Base-by-base conservation (phyloP, 352 stramenopile genomes). In the Globisporangium abappressorium region DNA sequence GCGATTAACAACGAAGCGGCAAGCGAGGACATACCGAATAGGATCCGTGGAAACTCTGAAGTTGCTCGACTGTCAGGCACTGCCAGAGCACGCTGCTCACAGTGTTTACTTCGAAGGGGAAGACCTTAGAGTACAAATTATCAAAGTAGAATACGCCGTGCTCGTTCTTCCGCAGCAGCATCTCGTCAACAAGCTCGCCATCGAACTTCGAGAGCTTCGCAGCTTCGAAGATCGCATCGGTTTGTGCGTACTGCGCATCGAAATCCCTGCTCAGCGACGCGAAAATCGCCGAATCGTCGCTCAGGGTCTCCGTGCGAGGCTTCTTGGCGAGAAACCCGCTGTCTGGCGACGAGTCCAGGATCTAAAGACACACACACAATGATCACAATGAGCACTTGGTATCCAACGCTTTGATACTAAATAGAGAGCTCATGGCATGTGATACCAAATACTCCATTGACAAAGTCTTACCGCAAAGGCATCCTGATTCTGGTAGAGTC, bases 61-160 rank as follows among this genome's bases (percentile, higher is more conserved):
- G 51, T 36, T 71, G 63, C 36, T 62, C 34, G 28, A 70, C 70
- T 8, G 62, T 59, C 5, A 78, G 55, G 28, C 69, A 78, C 33
- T 70, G 66, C 72, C 74, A 81, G 12, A 79, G 49, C 11, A 69
- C 64, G 63, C 72, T 64, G 46, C 76, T 64, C 28, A 81, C 67
- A 12, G 66, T 64, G n/a, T 68, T 47, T 20, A 77, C 46, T 30
- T 66, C 69, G 72, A 79, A 78, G 38, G 65, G 72, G 56, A 78
- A 70, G 5, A 77, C 60, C 63, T 81, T 72, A 54, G 65, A 76
- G 67, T 78, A 68, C 18, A 68, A 57, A 53, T 78, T 79, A 57
- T 80, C 70, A 20, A 80, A 61, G 43, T 74, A 74, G 60, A 65
- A 57, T 14, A 74, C 64, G 4, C 69, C 58, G 3, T 57, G 38